These are phyloP conservation scores for Cadophora sp. DNA, from an alignment of 2,329 filamentous ascomycete genomes.

Conservation along the genomic window DNA sequence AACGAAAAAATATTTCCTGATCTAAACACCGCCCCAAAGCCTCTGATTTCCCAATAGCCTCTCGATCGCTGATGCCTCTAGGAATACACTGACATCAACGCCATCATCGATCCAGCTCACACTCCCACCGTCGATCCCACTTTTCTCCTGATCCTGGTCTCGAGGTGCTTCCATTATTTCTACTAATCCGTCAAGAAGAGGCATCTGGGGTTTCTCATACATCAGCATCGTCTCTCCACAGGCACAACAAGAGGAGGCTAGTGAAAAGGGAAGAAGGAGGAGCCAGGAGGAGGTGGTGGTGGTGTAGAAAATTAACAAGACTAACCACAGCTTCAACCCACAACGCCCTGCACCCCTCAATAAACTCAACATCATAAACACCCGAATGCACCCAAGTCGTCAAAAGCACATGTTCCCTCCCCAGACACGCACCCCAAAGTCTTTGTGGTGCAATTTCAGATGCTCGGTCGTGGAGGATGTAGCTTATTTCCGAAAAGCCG, in stretches of 20 bases:
- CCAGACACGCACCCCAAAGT: conserved; percentile 56
- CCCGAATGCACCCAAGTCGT: conserved; percentile 53
- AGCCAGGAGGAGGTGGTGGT: too few species aligned
- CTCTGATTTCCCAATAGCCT: conserved; percentile 41
- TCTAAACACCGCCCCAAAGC: conserved; percentile 24
- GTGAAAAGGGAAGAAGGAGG: not conserved
- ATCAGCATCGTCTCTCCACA: not conserved
- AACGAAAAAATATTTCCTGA: not conserved
- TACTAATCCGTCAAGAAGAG: conserved; percentile 51
- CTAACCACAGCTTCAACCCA: conserved; percentile 49
- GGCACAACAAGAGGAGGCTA: not conserved
- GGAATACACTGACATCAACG: conserved; percentile 47
- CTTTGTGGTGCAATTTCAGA: conserved; percentile 54
- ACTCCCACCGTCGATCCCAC: conserved; percentile 22
- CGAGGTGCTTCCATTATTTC: conserved; percentile 49
- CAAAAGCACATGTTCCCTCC: conserved; percentile 50
- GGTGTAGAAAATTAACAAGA: too few species aligned
- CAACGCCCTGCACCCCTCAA: conserved; percentile 34
- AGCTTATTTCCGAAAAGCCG: conserved; percentile 48
- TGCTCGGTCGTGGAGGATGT: conserved; percentile 52
- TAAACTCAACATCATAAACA: conserved; percentile 52
- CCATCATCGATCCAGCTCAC: conserved; percentile 42
- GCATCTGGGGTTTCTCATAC: conserved; percentile 44
- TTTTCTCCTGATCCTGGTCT: conserved; percentile 25
- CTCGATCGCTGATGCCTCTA: conserved; percentile 43